Conservation (phyloP, 768 basidiomycete species). For the Filobasidium floriforme region DNA sequence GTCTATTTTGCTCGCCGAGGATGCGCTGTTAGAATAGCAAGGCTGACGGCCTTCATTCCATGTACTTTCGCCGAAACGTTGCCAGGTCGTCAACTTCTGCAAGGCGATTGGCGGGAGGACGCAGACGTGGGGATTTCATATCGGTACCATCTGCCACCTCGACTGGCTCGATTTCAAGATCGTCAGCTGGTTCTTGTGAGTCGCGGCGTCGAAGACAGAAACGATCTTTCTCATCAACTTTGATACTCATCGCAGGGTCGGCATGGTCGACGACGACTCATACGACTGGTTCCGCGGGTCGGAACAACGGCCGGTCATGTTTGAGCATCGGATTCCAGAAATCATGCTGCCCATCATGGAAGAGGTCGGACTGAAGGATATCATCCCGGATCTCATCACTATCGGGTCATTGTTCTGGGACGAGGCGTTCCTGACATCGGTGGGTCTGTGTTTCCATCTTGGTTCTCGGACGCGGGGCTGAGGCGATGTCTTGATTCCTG, state of each 20-base stretch:
- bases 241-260: slow-evolving; percentile 22
- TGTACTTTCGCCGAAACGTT: no score
- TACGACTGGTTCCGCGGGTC: slow-evolving; percentile 15
- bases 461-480: neutral
- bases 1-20: no score
- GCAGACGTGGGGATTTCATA: slow-evolving; percentile 12
- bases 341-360: slow-evolving; percentile 24
- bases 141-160: slow-evolving; percentile 23
- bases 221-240: no score
- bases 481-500: no score
- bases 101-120: slow-evolving; percentile 3
- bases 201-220: no score
- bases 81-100: neutral
- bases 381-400: slow-evolving; percentile 25
- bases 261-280: slow-evolving; percentile 26
- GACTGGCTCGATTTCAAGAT: slow-evolving; percentile 23
- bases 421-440: slow-evolving; percentile 25
- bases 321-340: slow-evolving; percentile 25
- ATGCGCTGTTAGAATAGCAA: no score
- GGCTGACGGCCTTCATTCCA: no score
- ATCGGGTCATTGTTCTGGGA: slow-evolving; percentile 31
- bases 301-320: slow-evolving; percentile 24
- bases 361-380: neutral
- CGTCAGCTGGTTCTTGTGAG: slow-evolving; percentile 29
- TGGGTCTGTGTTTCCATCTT: slow-evolving; percentile 10